Percentiles rank a stretch among this genome's conserved stretches.
Evolutionary conservation across 352 stramenopile genomes (phyloP).

Genomic region (Phytophthora constricta): DNA sequence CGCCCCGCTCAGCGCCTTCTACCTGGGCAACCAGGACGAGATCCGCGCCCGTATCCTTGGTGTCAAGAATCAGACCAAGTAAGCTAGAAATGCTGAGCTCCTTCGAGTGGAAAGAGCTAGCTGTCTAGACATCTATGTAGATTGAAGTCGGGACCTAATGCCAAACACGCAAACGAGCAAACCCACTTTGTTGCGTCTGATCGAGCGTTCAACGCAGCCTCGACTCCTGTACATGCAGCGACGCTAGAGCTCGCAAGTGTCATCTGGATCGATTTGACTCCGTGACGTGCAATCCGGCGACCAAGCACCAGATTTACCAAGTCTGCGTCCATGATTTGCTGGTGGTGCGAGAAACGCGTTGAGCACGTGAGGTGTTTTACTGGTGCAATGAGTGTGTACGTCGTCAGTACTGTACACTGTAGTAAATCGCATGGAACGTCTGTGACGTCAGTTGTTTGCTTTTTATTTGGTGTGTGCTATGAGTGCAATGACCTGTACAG

Average conservation of each 20-base stretch:
- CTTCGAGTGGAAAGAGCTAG: slow-evolving; percentile 1
- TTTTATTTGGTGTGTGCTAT: slow-evolving; percentile 32
- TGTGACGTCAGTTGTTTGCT: slow-evolving; percentile 26
- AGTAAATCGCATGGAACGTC: slow-evolving; percentile 8
- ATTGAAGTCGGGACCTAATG: slow-evolving; percentile 6
- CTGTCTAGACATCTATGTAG: background rate
- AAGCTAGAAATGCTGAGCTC: slow-evolving; percentile 22
- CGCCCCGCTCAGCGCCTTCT: slow-evolving; percentile 81
- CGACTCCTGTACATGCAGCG: background rate
- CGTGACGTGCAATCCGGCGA: background rate
- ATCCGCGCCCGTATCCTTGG: slow-evolving; percentile 97
- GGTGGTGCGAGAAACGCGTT: slow-evolving; percentile 13
- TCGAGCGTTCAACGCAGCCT: too few relatives aligned
- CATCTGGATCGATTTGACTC: slow-evolving; percentile 3
- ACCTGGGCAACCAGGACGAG: slow-evolving; percentile 95
- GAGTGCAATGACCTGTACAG: slow-evolving; percentile 23
- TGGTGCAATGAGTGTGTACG: too few relatives aligned
- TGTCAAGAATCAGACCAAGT: slow-evolving; percentile 98
- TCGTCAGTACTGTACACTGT: too few relatives aligned
- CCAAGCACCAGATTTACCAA: slow-evolving; percentile 2
- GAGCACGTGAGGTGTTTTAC: too few relatives aligned
- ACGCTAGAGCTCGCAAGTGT: background rate
- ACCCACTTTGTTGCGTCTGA: slow-evolving; percentile 12
- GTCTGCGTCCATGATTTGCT: slow-evolving; percentile 13
- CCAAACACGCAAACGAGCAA: slow-evolving; percentile 12